Conservation (phyloP, 2,329 filamentous ascomycete species). For the Microdochium trichocladiopsis region DNA sequence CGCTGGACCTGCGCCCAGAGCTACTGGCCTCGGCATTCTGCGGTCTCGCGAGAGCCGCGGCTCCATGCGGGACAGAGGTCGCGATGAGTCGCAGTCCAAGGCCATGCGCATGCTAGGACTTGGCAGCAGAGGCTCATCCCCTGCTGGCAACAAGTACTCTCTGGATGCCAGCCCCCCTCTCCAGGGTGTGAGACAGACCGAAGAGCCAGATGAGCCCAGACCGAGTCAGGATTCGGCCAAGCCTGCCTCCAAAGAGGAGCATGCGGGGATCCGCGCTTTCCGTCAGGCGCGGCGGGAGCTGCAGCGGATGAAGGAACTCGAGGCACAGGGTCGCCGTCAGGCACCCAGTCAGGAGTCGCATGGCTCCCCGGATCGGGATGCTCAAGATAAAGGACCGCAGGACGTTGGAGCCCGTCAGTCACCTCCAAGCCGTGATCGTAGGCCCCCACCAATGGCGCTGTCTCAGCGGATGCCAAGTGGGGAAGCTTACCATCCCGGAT, state of each 20-base stretch:
- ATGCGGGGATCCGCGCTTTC: slow-evolving; percentile 49
- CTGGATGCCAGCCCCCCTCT: slow-evolving; percentile 11
- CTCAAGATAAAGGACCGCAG: slow-evolving; percentile 6
- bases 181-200: slow-evolving; percentile 6
- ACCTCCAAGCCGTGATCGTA: slow-evolving; percentile 35
- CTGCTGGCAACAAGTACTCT: slow-evolving; percentile 28
- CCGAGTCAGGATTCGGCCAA: slow-evolving; percentile 9
- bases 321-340: slow-evolving; percentile 36
- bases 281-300: slow-evolving; percentile 50
- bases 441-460: slow-evolving; percentile 36
- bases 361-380: slow-evolving; percentile 7
- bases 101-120: slow-evolving; percentile 56
- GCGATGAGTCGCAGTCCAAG: slow-evolving; percentile 39
- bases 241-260: slow-evolving; percentile 18
- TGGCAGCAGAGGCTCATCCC: slow-evolving; percentile 31
- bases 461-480: slow-evolving; percentile 35
- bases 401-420: slow-evolving; percentile 20
- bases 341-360: slow-evolving; percentile 11
- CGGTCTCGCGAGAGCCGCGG: slow-evolving; percentile 61
- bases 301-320: slow-evolving; percentile 47
- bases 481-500: slow-evolving; percentile 25
- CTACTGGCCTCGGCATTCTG: slow-evolving; percentile 57
- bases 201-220: neutral
- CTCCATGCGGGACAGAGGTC: slow-evolving; percentile 46
- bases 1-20: slow-evolving; percentile 23